Evolutionary conservation across 202 grass and related monocot genomes (phyloP).

Genomic region (Setaria viridis): DNA sequence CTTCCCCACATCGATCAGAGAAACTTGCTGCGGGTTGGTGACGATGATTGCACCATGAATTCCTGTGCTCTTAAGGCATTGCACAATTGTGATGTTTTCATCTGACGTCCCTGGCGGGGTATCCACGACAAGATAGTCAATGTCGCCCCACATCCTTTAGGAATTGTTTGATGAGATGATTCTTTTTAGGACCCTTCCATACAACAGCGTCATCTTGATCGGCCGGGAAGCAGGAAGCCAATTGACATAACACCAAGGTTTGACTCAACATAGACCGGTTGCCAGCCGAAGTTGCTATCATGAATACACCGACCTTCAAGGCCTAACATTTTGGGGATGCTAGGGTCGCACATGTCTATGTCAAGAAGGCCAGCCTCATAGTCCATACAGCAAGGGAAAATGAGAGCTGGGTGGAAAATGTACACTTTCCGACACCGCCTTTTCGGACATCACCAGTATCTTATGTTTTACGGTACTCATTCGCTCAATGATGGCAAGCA

Average conservation of each 20-base stretch:
- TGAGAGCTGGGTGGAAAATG: conserved; percentile 77
- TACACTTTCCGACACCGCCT: conserved; percentile 82
- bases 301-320: conserved; percentile 92
- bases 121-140: conserved; percentile 84
- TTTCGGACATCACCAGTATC: conserved; percentile 74
- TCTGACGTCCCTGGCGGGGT: conserved; percentile 90
- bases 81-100: conserved; percentile 82
- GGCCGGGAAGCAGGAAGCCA: conserved; percentile 61
- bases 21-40: conserved; percentile 85
- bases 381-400: conserved; percentile 70
- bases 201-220: conserved; percentile 71
- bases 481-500: conserved; percentile 66
- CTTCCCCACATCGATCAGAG: conserved; percentile 86
- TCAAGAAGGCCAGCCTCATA: conserved; percentile 75
- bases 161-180: conserved; percentile 79
- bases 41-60: conserved; percentile 84
- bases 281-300: conserved; percentile 93
- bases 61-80: conserved; percentile 78
- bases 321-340: conserved; percentile 77
- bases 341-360: conserved; percentile 80
- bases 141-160: conserved; percentile 75
- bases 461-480: conserved; percentile 72
- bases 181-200: conserved; percentile 77
- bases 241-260: conserved; percentile 85
- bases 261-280: conserved; percentile 72